Base-by-base conservation (phyloP, 1,139 yeast genomes). In the Hyphopichia fennica region DNA sequence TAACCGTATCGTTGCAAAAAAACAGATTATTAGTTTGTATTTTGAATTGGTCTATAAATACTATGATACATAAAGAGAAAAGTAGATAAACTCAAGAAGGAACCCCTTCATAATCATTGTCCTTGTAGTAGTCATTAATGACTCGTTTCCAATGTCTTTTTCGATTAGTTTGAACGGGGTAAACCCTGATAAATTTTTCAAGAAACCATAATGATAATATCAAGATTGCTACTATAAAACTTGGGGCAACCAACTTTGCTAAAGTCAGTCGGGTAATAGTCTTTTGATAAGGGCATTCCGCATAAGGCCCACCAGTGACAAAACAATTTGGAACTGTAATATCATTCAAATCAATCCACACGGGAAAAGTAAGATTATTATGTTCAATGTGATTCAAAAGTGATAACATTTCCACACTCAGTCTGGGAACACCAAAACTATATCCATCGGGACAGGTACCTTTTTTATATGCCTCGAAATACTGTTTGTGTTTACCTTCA, bases 321-420 rank as follows among this genome's bases (percentile, higher is more conserved):
- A 95, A 91, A 58, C 99, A 91, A 42, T 81, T 77, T 15, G 76
- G 63, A 5, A 82, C 81, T 0, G 89, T 78, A 15, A 93, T 73
- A 25, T 93, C 89, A 58, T 93, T 93, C 48, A 90, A 53, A 60
- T 90, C 93, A 3, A 90, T 78, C 98, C 98, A 93, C 0, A 84
- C 70, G 0, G 77, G 75, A 18, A 50, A 61, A 6, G 47, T 53
- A 1, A 51, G 47, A 5, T 54, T 51, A 7, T 48, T 42, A 30
- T 48, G 30, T 13, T 41, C 58, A 23, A 63, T 51, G 13, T 56
- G 50, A 31, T 57, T 54, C 39, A 62, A 47, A 10, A 72, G 49
- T n/a, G 73, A 56, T 18, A 62, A 45, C 55, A 63, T 61, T 49
- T 72, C 76, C 5, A 67, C 58, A 52, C 60, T 58, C 72, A 66